Evolutionary conservation across 2,329 filamentous ascomycete genomes (phyloP), one percentile per base, ranked within the genome.

Genomic region (Fusarium xylarioides): DNA sequence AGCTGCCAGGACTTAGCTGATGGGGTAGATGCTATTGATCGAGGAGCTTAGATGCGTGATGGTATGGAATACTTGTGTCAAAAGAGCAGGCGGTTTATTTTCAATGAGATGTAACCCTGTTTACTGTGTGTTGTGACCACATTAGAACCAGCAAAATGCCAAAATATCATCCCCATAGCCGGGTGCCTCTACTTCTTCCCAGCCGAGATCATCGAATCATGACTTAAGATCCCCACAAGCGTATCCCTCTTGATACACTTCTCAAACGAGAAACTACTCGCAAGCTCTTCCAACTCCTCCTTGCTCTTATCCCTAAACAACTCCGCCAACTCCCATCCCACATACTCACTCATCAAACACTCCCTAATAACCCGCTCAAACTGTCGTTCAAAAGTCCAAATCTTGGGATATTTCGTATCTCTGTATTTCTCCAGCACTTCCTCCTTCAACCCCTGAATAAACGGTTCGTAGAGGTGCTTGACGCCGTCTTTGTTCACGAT

Each of bases 281-380:
- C 87, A 49, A 89, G 79, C 64, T 85, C 86, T 67, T 91, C 88
- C 30, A 91, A 75, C 70, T 90, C 85, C 34, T 85, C 83, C 58
- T 85, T 77, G 0, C 79, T 82, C 81, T 87, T 87, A 7, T 80
- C 86, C 44, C 81, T 79, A 71, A 91, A 91, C 37, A 88, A 78
- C 73, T 85, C 84, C 2, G 88, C 88, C 77, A 88, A 86, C 76
- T 91, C 89, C 77, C 85, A 84, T 11, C 82, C 82, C 63, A 88
- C 81, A 57, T 86, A 87, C 65, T 86, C 84, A 14, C 85, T 85
- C 73, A 90, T 75, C 18, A 83, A 53, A 9, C 75, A 77, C 71
- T 83, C 82, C 0, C 71, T 85, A 75, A 73, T 82, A 46, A 84
- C 82, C 21, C 83, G 81, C 55, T 87, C 84, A 18, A 89, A 79